Conservation (phyloP, 306 rosid species). For the Cicer cuneatum region DNA sequence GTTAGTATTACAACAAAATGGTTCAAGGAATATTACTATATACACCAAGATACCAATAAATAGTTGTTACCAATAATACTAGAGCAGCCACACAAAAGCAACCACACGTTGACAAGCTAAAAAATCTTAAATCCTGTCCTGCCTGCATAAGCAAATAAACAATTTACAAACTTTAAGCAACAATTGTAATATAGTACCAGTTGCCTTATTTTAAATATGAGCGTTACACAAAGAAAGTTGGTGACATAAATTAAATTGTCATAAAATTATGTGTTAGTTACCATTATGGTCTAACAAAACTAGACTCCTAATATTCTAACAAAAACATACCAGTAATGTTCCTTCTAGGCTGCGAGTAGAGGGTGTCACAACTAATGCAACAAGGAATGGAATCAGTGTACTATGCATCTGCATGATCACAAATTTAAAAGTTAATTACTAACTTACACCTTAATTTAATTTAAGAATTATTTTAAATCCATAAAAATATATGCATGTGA, state of each 20-base stretch:
- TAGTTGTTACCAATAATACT: slow-evolving; percentile 58
- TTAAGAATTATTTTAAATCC: background rate
- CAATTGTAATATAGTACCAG: slow-evolving; percentile 2
- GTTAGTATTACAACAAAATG: slow-evolving; percentile 28
- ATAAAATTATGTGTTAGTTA: background rate
- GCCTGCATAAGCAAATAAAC: slow-evolving; percentile 60
- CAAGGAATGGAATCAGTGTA: slow-evolving; percentile 72
- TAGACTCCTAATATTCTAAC: slow-evolving; percentile 11
- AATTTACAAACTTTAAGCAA: background rate
- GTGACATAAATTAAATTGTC: background rate
- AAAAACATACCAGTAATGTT: slow-evolving; percentile 71
- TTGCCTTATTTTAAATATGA: background rate
- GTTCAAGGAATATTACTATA: slow-evolving; percentile 28
- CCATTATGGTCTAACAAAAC: slow-evolving; percentile 2
- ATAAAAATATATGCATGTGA: slow-evolving; percentile 10
- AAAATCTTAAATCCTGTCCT: slow-evolving; percentile 72
- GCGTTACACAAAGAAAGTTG: background rate
- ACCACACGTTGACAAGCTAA: slow-evolving; percentile 76
- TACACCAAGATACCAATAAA: slow-evolving; percentile 23
- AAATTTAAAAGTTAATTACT: slow-evolving; percentile 20
- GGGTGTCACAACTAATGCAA: slow-evolving; percentile 73
- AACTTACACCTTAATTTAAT: background rate
- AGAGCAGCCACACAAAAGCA: slow-evolving; percentile 65
- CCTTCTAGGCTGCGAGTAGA: slow-evolving; percentile 82
- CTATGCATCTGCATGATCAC: slow-evolving; percentile 71